A percentile compares a stretch with the other conserved stretches of the same genome.
Conservation (phyloP, 306 rosid species). For the Luffa acutangula region DNA sequence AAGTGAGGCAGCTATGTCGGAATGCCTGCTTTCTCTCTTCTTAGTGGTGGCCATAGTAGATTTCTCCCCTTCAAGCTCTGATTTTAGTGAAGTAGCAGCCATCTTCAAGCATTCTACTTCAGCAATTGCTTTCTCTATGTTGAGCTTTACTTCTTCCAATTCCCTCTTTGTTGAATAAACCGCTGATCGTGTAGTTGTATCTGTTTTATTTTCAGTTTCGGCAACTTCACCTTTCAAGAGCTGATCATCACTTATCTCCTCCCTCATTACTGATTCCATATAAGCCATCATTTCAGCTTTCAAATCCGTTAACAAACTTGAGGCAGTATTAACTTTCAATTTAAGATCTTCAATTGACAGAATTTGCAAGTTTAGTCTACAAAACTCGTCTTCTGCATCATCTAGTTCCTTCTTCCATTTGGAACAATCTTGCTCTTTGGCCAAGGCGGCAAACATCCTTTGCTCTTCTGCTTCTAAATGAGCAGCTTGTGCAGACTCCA, state of each 20-base stretch:
- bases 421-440: conserved; percentile 81
- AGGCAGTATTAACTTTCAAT: conserved; percentile 67
- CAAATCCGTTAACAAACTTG: conserved; percentile 63
- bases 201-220: conserved; percentile 25
- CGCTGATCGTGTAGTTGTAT: conserved; percentile 40
- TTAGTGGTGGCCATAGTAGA: conserved; percentile 41
- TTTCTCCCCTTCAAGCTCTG: conserved; percentile 71
- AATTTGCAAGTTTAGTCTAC: conserved; percentile 57
- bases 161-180: conserved; percentile 59
- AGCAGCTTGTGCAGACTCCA: conserved; percentile 76
- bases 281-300: conserved; percentile 75
- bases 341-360: conserved; percentile 70
- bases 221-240: conserved; percentile 14
- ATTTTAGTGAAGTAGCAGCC: conserved; percentile 68
- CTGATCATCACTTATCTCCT: conserved; percentile 30
- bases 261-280: conserved; percentile 65
- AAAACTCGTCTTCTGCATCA: conserved; percentile 77
- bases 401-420: conserved; percentile 85
- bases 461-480: conserved; percentile 96
- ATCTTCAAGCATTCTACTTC: conserved; percentile 74
- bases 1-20: conserved; percentile 62
- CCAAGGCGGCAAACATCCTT: conserved; percentile 75
- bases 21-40: conserved; percentile 88
- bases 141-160: conserved; percentile 70
- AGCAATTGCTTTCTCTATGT: conserved; percentile 73